Percentiles rank a stretch among this genome's conserved stretches.
These are phyloP conservation scores for Paratrypanosoma confusum DNA, from an alignment of 208 protist genomes.

Conservation along the genomic window DNA sequence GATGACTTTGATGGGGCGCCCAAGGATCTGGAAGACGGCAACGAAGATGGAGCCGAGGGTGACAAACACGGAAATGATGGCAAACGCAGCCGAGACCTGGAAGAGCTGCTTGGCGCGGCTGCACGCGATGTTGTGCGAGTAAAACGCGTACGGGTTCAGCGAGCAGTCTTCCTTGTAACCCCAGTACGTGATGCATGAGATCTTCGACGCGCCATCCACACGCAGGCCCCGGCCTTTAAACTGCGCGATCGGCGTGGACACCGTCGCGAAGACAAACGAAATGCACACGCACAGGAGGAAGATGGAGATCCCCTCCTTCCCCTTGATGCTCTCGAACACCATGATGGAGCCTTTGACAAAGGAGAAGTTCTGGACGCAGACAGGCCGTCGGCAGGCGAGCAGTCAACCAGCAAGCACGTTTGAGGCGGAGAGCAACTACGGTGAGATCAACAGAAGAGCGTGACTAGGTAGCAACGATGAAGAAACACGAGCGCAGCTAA, in stretches of 20 bases:
- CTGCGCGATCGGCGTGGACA: constrained; percentile 38
- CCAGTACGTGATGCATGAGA: constrained; percentile 39
- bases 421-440: too few relatives aligned
- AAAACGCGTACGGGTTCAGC: constrained; percentile 21
- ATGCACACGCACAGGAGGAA: constrained; percentile 34
- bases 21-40: constrained; percentile 17
- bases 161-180: constrained; percentile 42
- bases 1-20: constrained; percentile 10
- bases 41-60: constrained; percentile 17
- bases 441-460: too few relatives aligned
- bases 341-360: constrained; percentile 17
- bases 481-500: too few relatives aligned
- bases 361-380: constrained; percentile 2
- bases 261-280: constrained; percentile 35
- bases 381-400: too few relatives aligned
- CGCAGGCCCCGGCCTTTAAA: constrained; percentile 28
- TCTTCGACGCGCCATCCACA: constrained; percentile 9
- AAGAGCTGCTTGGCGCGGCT: constrained; percentile 22
- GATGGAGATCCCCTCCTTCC: constrained; percentile 21
- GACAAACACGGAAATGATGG: constrained; percentile 44
- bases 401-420: too few relatives aligned
- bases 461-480: too few relatives aligned
- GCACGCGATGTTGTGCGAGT: constrained; percentile 7
- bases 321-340: constrained; percentile 32
- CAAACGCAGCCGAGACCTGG: constrained; percentile 35